Evolutionary conservation across 2,329 filamentous ascomycete species (phyloP).

Genomic region (Claviceps sp.): DNA sequence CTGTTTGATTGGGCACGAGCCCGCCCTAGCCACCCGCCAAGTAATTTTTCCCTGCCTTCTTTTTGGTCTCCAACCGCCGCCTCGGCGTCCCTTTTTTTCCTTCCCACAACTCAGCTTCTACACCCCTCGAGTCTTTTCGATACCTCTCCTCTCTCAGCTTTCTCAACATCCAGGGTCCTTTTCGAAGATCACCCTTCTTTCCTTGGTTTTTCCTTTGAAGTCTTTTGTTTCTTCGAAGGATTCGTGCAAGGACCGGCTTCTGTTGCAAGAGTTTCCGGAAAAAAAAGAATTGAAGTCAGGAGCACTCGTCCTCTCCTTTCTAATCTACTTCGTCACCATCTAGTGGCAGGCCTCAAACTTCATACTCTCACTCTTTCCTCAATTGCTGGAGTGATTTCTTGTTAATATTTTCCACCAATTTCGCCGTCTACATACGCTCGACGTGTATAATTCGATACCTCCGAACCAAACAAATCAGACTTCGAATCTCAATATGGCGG

Average conservation of each 20-base stretch:
- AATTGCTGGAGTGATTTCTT: constrained; percentile 16
- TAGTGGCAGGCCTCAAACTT: constrained; percentile 14
- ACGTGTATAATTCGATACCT: not conserved
- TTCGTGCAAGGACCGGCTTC: constrained; percentile 20
- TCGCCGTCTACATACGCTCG: constrained; percentile 1
- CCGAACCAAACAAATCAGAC: not conserved
- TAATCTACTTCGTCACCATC: constrained; percentile 7
- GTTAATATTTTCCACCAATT: constrained; percentile 6
- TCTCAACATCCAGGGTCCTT: constrained; percentile 13
- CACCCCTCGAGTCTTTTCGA: constrained; percentile 18
- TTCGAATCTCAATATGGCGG: constrained; percentile 51
- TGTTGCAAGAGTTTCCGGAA: constrained; percentile 19
- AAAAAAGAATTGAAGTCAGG: constrained; percentile 19
- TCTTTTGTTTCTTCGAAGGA: constrained; percentile 25
- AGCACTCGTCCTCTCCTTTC: constrained; percentile 21
- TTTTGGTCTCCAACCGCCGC: constrained; percentile 16
- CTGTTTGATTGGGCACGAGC: constrained; percentile 14
- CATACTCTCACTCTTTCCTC: constrained; percentile 14
- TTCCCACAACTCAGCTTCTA: constrained; percentile 21
- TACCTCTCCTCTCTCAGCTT: constrained; percentile 17
- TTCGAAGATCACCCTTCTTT: constrained; percentile 22
- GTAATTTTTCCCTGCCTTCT: constrained; percentile 21
- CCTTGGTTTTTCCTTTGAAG: constrained; percentile 35
- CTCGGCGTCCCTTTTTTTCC: constrained; percentile 14
- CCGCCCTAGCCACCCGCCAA: constrained; percentile 18